Base-by-base conservation (phyloP, 805 yeast species). In the Cyberlindnera americana region DNA sequence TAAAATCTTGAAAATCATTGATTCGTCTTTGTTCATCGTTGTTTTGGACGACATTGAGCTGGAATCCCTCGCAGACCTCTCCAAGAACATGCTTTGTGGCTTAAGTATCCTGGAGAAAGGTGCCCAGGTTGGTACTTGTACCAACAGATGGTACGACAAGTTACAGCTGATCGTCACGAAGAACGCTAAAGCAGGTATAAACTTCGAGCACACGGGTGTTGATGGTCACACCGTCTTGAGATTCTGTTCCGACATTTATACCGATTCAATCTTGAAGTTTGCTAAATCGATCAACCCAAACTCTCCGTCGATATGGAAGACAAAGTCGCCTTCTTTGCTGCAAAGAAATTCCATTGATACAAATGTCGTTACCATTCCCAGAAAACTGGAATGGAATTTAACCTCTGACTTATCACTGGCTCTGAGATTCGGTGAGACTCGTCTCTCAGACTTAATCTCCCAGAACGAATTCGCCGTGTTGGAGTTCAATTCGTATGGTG, bases 131-230 rank as follows among this genome's bases (percentile, higher is more conserved):
- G 97, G 97, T 43, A 87, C 96, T 5, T 88, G 96, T 64, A 83
- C 95, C 24, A 89, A 89, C 62, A 70, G 97, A 59, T 89, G 96
- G 96, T 89, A 88, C 59, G 97, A 89, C 64, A 89, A 89, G 64
- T 65, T 89, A 48, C 96, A 89, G 62, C 72, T 89, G 49, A 89
- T 89, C 38, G 77, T 89, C 40, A 87, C 96, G 5, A 78, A 80
- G 59, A 87, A 89, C 61, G 95, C 95, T 18, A 84, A 85, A 61
- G 96, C 93, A 3, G 97, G 97, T 21, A 81, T 89, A 49, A 89
- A 90, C 61, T 89, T 89, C 58, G 97, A 89, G 56, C 93, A 89
- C 57, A 84, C 97, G 0, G 96, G 96, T 51, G 95, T 89, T 19
- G 97, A 89, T 63, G 97, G 97, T 41, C 96, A 89, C 61, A 89